Conservation (phyloP, 108 stramenopile genomes). For the Cyclostephanos tholiformis region DNA sequence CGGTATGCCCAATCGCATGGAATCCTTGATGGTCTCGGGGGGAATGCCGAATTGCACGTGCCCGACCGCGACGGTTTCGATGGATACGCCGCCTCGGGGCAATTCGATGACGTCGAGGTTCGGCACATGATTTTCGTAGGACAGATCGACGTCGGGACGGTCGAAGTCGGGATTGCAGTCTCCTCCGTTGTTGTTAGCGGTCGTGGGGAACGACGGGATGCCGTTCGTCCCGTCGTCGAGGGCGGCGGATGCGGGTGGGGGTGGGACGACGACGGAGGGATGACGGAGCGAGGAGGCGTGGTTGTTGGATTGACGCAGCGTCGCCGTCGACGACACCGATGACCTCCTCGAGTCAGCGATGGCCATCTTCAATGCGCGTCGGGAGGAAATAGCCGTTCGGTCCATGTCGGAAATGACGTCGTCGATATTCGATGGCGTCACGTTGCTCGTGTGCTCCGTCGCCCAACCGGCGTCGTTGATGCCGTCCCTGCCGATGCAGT, state of each 20-base stretch:
- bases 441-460: too few relatives aligned
- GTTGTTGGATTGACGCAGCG: background rate
- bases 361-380: too few relatives aligned
- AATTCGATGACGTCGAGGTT: constrained; percentile 68
- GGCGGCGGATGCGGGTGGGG: too few relatives aligned
- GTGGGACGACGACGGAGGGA: background rate
- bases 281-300: background rate
- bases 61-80: constrained; percentile 81
- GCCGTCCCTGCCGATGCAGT: too few relatives aligned
- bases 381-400: too few relatives aligned
- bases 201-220: background rate
- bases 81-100: constrained; percentile 80
- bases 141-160: constrained; percentile 36
- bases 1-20: constrained; percentile 81
- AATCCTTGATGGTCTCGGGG: constrained; percentile 97
- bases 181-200: background rate
- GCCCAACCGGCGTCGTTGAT: too few relatives aligned
- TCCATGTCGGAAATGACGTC: too few relatives aligned
- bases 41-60: constrained; percentile 92
- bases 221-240: too few relatives aligned
- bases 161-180: constrained; percentile 14
- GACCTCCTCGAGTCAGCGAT: too few relatives aligned
- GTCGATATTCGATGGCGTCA: too few relatives aligned
- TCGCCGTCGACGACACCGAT: too few relatives aligned
- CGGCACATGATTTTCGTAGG: constrained; percentile 67